A percentile compares a stretch with the other conserved stretches of the same genome.
Evolutionary conservation across 202 grass and related monocot species (phyloP).

Genomic region (Dendrocalamus latiflorus): DNA sequence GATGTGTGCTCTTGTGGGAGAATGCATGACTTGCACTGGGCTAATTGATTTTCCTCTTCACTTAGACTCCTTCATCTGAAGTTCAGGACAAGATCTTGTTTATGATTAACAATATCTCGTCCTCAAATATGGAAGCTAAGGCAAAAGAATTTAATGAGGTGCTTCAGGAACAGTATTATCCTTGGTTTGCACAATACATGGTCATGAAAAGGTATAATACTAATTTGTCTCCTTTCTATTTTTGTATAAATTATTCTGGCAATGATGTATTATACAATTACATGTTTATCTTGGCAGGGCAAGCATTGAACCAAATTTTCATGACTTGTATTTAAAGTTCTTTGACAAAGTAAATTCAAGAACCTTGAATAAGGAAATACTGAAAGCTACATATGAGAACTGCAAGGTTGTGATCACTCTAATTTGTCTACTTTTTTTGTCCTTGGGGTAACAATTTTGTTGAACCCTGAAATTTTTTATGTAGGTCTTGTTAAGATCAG

Average conservation of each 20-base stretch:
- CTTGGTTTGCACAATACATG: conserved; percentile 94
- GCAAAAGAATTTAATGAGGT: conserved; percentile 71
- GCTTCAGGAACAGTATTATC: conserved; percentile 61
- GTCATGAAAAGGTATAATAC: conserved; percentile 81
- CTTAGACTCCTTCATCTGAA: conserved; percentile 64
- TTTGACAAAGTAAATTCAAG: conserved; percentile 77
- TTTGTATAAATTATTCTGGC: neutral
- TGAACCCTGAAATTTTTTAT: conserved; percentile 34
- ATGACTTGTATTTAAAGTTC: conserved; percentile 84
- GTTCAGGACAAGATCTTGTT: conserved; percentile 80
- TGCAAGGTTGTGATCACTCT: conserved; percentile 64
- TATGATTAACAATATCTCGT: conserved; percentile 85
- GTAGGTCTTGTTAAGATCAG: conserved; percentile 71
- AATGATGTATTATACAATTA: neutral
- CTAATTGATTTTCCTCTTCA: conserved; percentile 31
- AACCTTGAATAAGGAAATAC: conserved; percentile 69
- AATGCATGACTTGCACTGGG: conserved; percentile 1
- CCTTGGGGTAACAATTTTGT: neutral
- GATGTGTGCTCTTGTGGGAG: neutral
- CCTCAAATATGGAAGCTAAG: conserved; percentile 70
- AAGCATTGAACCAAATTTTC: conserved; percentile 91
- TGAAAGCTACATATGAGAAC: conserved; percentile 90
- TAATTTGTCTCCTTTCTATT: neutral
- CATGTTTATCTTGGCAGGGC: conserved; percentile 47
- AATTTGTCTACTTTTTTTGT: neutral